A percentile compares a stretch with the other conserved stretches of the same genome.
These are phyloP conservation scores for Carex scoparia DNA, from an alignment of 176 grass and related monocot species.

Conservation along the genomic window DNA sequence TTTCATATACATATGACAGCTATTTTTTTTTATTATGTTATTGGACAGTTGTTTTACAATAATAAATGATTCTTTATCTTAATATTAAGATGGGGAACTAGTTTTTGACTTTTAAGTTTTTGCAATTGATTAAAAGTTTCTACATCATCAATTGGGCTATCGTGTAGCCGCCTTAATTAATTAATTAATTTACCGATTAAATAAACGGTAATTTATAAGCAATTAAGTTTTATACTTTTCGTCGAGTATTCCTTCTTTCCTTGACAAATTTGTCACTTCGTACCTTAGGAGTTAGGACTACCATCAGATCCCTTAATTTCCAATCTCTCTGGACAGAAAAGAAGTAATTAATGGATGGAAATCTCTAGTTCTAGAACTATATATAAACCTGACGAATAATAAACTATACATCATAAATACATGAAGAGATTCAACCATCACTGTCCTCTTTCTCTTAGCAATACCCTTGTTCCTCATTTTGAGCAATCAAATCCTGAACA, in stretches of 20 bases:
- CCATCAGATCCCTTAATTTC: not conserved
- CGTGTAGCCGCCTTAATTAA: not conserved
- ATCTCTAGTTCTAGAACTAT: not conserved
- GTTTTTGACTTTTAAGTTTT: not conserved
- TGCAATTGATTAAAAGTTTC: not conserved
- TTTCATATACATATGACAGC: not conserved
- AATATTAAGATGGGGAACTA: not conserved
- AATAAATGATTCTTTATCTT: not conserved
- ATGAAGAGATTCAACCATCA: not conserved
- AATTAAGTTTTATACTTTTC: not conserved
- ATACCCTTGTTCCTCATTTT: not conserved
- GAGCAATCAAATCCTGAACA: constrained; percentile 46
- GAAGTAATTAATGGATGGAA: not conserved
- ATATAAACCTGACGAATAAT: not conserved
- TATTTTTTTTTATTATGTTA: not conserved
- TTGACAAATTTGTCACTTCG: not conserved
- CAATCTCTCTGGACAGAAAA: not conserved
- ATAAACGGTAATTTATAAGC: not conserved
- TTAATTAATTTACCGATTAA: not conserved
- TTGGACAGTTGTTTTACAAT: not conserved
- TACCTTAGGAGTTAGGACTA: not conserved
- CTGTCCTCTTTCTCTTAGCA: not conserved
- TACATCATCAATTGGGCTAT: not conserved
- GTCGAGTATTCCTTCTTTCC: too few relatives aligned
- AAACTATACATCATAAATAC: not conserved